phyloP scores from a whole-genome alignment of 805 yeast genomes.

The Candida yuanshanica region DNA sequence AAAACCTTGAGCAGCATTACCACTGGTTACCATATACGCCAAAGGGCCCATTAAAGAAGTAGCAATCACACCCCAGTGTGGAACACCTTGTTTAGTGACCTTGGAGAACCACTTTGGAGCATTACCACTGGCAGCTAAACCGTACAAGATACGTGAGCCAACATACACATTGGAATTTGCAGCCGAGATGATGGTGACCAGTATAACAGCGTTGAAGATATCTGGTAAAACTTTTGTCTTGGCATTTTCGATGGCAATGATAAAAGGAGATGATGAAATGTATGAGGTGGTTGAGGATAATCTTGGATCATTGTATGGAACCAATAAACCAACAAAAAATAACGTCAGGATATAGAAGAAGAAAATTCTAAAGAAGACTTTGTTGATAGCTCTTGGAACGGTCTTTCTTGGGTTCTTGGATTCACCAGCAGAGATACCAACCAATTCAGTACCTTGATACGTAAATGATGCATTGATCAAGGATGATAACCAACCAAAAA shows the following conservation, averaged over 20 bases:
- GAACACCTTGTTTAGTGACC: constrained; percentile 57
- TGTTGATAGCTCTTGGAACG: constrained; percentile 60
- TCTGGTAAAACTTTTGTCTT: constrained; percentile 64
- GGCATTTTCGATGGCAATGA: constrained; percentile 62
- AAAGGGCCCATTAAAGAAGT: constrained; percentile 59
- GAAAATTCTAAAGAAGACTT: constrained; percentile 60
- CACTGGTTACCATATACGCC: constrained; percentile 51
- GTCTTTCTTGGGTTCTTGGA: constrained; percentile 48
- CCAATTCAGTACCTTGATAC: constrained; percentile 73
- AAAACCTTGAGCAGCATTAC: constrained; percentile 53
- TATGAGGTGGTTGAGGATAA: constrained; percentile 33
- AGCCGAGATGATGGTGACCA: constrained; percentile 64
- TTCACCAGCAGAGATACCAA: constrained; percentile 75
- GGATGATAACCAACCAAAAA: constrained; percentile 66
- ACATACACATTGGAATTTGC: constrained; percentile 72
- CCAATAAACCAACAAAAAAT: constrained; percentile 64
- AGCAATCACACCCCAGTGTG: constrained; percentile 48
- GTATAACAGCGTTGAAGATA: constrained; percentile 67
- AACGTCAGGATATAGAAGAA: constrained; percentile 61
- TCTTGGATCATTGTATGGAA: constrained; percentile 57
- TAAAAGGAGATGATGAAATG: constrained; percentile 61
- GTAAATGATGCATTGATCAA: constrained; percentile 72
- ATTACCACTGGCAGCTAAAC: constrained; percentile 50
- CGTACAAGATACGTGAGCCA: constrained; percentile 64
- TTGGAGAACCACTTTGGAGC: constrained; percentile 51